phyloP scores from a whole-genome alignment of 73 alveolate species.

The Uronychia binucleata region DNA sequence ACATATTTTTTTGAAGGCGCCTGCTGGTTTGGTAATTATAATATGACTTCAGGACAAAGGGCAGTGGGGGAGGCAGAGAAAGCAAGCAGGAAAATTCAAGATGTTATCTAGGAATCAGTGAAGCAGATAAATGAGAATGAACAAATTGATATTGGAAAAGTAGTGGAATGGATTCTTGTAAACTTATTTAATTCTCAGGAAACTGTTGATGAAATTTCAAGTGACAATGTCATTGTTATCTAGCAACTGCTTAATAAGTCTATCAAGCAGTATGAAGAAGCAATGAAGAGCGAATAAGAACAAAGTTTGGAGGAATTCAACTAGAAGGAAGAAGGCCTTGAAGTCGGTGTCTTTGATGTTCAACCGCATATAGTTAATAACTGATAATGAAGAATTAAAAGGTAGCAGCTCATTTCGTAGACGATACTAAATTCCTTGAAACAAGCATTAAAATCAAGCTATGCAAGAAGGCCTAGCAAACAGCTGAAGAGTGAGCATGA shows the following conservation, averaged over 20 bases:
- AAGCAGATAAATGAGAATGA: background rate
- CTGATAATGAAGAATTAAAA: background rate
- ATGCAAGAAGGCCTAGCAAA: background rate
- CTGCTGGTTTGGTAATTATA: background rate
- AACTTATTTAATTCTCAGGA: background rate
- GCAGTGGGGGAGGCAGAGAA: background rate
- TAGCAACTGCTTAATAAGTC: background rate
- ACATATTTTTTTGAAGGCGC: background rate
- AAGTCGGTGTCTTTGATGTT: too few species aligned
- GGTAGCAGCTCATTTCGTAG: background rate
- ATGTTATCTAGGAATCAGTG: background rate
- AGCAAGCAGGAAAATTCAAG: background rate
- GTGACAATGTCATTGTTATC: background rate
- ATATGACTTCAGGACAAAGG: background rate
- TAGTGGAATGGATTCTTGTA: background rate
- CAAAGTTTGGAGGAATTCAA: background rate
- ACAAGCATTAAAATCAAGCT: background rate
- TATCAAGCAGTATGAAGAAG: background rate
- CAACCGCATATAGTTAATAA: too few species aligned
- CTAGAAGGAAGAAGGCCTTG: background rate
- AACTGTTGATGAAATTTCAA: background rate
- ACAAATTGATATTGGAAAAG: background rate
- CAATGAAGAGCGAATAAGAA: background rate
- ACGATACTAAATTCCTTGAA: background rate
- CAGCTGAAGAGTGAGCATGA: too few species aligned